A percentile compares a stretch with the other conserved stretches of the same genome.
Conservation (phyloP, 2,329 filamentous ascomycete species). For the Hypoxylon sp. region DNA sequence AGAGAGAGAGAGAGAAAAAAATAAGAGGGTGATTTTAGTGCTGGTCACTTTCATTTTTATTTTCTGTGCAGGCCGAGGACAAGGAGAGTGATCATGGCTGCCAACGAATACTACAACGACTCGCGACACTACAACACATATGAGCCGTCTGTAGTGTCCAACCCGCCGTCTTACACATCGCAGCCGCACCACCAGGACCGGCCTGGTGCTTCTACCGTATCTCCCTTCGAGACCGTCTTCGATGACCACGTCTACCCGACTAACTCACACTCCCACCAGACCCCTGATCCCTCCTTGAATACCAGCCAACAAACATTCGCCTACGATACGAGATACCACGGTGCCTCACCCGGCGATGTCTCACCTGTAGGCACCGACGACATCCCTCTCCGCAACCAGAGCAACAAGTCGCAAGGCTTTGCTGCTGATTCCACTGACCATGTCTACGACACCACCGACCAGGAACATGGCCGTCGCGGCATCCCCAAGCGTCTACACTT, state of each 20-base stretch:
- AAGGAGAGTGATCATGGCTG: constrained; percentile 64
- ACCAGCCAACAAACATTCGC: constrained; percentile 60
- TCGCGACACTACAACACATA: constrained; percentile 59
- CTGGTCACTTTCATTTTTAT: constrained; percentile 28
- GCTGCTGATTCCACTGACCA: constrained; percentile 66
- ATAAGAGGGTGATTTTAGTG: constrained; percentile 17
- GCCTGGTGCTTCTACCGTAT: constrained; percentile 56
- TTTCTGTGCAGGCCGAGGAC: not conserved
- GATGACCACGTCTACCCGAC: constrained; percentile 77
- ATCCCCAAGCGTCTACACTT: constrained; percentile 64
- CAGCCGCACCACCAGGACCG: constrained; percentile 54
- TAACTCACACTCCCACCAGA: constrained; percentile 58
- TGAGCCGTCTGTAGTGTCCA: constrained; percentile 60
- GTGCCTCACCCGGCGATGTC: constrained; percentile 58
- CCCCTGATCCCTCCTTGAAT: constrained; percentile 51
- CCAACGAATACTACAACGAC: constrained; percentile 76
- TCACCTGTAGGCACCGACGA: constrained; percentile 64
- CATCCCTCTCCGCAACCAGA: constrained; percentile 70
- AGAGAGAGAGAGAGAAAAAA: not conserved
- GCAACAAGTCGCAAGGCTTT: constrained; percentile 46
- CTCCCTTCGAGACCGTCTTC: constrained; percentile 76
- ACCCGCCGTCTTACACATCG: constrained; percentile 61
- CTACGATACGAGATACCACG: constrained; percentile 72
- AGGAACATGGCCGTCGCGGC: constrained; percentile 50
- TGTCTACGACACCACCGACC: constrained; percentile 70